phyloP scores from a whole-genome alignment of 2,329 filamentous ascomycete species.

The Hymenoscyphus linearis region DNA sequence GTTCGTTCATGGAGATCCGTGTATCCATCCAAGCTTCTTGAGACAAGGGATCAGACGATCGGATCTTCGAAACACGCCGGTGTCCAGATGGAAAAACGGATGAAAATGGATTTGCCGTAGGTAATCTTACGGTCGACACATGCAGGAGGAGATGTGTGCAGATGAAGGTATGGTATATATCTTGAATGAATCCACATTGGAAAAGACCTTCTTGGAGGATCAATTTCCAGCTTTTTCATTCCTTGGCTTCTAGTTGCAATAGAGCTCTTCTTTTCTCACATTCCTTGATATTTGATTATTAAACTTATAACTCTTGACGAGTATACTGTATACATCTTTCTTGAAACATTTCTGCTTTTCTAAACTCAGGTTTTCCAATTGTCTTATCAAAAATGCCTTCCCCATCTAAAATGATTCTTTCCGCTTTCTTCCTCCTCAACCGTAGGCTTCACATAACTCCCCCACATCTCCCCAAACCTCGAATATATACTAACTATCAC shows the following conservation, averaged over 20 bases:
- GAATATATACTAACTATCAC: neutral
- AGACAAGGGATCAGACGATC: constrained; percentile 8
- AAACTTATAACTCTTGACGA: neutral
- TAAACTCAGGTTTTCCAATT: neutral
- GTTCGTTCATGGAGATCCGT: neutral
- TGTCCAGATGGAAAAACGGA: neutral
- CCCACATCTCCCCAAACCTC: neutral
- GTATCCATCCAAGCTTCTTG: constrained; percentile 1
- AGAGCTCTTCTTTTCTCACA: neutral
- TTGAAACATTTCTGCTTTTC: neutral
- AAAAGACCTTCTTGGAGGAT: neutral
- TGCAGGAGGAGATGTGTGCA: neutral
- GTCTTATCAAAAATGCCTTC: constrained; percentile 7
- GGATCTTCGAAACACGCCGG: neutral
- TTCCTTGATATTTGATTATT: constrained; percentile 7
- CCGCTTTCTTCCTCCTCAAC: constrained; percentile 9
- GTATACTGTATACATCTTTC: neutral
- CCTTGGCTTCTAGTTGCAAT: neutral
- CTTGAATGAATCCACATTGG: neutral
- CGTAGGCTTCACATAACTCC: constrained; percentile 1
- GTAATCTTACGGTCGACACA: neutral
- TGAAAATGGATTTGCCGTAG: neutral
- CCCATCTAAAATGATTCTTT: constrained; percentile 4
- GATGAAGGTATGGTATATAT: neutral
- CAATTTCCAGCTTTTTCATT: neutral